These are phyloP conservation scores for Solanum etuberosum DNA, from an alignment of 257 asterid genomes.

Conservation along the genomic window DNA sequence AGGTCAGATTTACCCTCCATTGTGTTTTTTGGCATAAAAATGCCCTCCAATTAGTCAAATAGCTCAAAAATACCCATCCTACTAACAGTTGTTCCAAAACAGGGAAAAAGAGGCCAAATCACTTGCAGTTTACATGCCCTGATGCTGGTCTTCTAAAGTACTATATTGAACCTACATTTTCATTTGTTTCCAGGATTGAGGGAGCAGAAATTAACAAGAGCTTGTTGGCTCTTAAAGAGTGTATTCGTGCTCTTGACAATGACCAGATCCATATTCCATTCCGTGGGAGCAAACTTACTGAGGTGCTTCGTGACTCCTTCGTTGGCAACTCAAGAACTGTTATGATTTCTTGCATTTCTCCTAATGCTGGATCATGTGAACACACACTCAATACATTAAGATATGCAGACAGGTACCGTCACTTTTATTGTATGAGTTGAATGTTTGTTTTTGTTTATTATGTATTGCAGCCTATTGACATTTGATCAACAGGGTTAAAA, in stretches of 20 bases:
- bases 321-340: constrained; percentile 96
- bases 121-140: not conserved
- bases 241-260: constrained; percentile 94
- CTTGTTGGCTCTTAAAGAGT: constrained; percentile 86
- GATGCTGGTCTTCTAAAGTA: not conserved
- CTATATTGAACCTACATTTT: not conserved
- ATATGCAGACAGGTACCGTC: constrained; percentile 77
- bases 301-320: constrained; percentile 95
- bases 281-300: constrained; percentile 96
- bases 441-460: not conserved
- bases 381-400: constrained; percentile 94
- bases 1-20: not conserved
- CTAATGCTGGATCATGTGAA: constrained; percentile 94
- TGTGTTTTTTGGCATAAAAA: not conserved
- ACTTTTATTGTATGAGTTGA: not conserved
- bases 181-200: constrained; percentile 54
- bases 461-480: constrained; percentile 5
- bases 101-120: not conserved
- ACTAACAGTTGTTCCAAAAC: not conserved
- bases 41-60: not conserved
- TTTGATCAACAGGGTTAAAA: constrained; percentile 63
- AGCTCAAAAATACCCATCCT: not conserved
- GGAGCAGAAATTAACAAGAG: constrained; percentile 99
- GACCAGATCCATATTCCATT: constrained; percentile 97
- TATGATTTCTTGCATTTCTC: constrained; percentile 97